These are phyloP conservation scores for Hanseniaspora guilliermondii DNA, from an alignment of 805 yeast species.

Conservation along the genomic window DNA sequence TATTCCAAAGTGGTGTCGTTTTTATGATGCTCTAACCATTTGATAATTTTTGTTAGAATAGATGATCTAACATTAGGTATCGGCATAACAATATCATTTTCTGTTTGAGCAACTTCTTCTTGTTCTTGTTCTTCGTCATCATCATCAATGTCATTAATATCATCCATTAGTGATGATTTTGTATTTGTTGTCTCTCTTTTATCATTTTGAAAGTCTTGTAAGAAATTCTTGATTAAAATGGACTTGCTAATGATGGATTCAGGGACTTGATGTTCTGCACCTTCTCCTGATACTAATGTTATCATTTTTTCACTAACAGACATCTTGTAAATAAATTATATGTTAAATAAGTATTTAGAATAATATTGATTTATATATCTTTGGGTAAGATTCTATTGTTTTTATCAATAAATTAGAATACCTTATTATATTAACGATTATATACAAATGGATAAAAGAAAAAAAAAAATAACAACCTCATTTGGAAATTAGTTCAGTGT, in stretches of 20 bases:
- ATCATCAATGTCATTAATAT: slow-evolving; percentile 18
- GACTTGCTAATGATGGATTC: slow-evolving; percentile 4
- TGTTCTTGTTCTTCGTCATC: slow-evolving; percentile 44
- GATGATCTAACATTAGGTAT: slow-evolving; percentile 81
- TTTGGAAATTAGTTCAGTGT: too few relatives aligned
- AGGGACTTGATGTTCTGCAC: slow-evolving; percentile 5
- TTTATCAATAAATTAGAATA: too few relatives aligned
- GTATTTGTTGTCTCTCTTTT: not conserved
- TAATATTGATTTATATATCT: not conserved
- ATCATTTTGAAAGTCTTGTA: slow-evolving; percentile 3
- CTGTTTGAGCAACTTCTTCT: slow-evolving; percentile 36
- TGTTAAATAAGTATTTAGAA: not conserved
- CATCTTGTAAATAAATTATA: not conserved
- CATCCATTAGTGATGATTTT: slow-evolving; percentile 6
- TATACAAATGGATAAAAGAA: too few relatives aligned
- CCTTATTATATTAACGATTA: too few relatives aligned
- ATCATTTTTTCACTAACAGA: not conserved
- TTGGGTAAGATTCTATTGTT: too few relatives aligned
- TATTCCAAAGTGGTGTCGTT: slow-evolving; percentile 66
- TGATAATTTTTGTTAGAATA: slow-evolving; percentile 79
- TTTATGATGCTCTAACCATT: slow-evolving; percentile 93
- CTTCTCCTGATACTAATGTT: slow-evolving; percentile 10
- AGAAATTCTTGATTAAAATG: slow-evolving; percentile 4
- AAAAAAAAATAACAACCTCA: too few relatives aligned
- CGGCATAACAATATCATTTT: slow-evolving; percentile 67